phyloP scores from a whole-genome alignment of 371 early-diverging fungal genomes.

The Rhizopus delemar region DNA sequence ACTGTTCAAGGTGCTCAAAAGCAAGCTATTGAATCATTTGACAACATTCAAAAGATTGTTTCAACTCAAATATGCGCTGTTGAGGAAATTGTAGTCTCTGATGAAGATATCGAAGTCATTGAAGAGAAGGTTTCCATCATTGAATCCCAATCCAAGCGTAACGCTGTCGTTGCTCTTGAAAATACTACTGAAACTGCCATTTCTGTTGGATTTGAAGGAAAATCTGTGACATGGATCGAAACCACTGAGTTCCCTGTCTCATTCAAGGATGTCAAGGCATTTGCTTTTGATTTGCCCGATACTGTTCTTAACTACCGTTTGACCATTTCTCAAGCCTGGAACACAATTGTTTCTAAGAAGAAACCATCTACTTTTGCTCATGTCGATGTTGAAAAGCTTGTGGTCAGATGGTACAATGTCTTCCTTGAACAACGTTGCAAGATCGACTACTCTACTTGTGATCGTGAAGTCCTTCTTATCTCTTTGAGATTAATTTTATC shows the following conservation, averaged over 20 bases:
- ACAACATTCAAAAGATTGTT: conserved; percentile 31
- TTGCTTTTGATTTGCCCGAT: conserved; percentile 45
- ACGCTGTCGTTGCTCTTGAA: conserved; percentile 25
- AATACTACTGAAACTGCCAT: conserved; percentile 27
- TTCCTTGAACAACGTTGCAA: conserved; percentile 26
- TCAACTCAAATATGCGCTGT: conserved; percentile 24
- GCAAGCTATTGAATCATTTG: conserved; percentile 32
- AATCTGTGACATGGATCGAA: conserved; percentile 41
- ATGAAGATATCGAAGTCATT: conserved; percentile 10
- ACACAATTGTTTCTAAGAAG: conserved; percentile 11
- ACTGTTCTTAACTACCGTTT: conserved; percentile 35
- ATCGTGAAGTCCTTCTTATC: conserved; percentile 25
- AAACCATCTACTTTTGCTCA: conserved; percentile 13
- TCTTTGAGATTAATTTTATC: conserved; percentile 29
- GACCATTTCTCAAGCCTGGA: conserved; percentile 30
- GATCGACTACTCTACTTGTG: conserved; percentile 18
- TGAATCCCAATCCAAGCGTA: conserved; percentile 30
- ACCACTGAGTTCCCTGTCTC: conserved; percentile 34
- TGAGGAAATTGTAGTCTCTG: conserved; percentile 19
- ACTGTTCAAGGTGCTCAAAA: conserved; percentile 26
- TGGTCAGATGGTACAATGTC: conserved; percentile 37
- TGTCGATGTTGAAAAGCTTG: conserved; percentile 27
- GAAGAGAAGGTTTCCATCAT: conserved; percentile 23
- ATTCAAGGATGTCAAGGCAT: conserved; percentile 36
- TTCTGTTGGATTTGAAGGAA: conserved; percentile 42